Conservation (phyloP, 805 yeast genomes). For the Ogataea thermomethanolica region DNA sequence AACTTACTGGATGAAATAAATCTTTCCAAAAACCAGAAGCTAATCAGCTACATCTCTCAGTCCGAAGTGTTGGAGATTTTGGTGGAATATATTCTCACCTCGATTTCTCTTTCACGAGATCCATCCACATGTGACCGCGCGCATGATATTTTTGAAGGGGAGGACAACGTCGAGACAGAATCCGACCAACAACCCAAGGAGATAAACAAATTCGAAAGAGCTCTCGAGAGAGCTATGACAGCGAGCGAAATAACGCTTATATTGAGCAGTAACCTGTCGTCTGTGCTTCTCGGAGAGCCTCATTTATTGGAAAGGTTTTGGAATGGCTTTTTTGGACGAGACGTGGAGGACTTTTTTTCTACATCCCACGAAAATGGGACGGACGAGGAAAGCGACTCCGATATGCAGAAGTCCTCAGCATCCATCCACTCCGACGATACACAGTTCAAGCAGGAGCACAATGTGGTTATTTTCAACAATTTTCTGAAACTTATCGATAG, state of each 20-base stretch:
- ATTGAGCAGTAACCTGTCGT: slow-evolving; percentile 22
- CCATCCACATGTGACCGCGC: slow-evolving; percentile 2
- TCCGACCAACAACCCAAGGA: slow-evolving; percentile 9
- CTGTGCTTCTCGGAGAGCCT: slow-evolving; percentile 21
- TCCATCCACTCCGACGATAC: background rate
- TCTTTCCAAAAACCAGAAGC: slow-evolving; percentile 32
- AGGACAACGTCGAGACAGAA: slow-evolving; percentile 17
- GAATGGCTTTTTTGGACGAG: slow-evolving; percentile 32
- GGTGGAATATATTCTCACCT: slow-evolving; percentile 29
- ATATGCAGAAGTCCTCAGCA: background rate
- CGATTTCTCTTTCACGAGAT: slow-evolving; percentile 22
- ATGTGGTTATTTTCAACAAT: slow-evolving; percentile 29
- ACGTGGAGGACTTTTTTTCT: slow-evolving; percentile 19
- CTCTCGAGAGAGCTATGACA: slow-evolving; percentile 27
- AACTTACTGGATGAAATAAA: slow-evolving; percentile 35
- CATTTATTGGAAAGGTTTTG: slow-evolving; percentile 27
- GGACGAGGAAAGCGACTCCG: slow-evolving; percentile 16
- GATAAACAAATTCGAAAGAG: slow-evolving; percentile 21
- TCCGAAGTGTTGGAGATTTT: slow-evolving; percentile 30
- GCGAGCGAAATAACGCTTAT: slow-evolving; percentile 30
- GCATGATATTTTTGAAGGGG: slow-evolving; percentile 23
- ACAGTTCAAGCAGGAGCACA: slow-evolving; percentile 25
- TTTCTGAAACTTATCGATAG: slow-evolving; percentile 87
- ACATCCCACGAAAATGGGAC: slow-evolving; percentile 8
- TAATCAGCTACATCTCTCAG: slow-evolving; percentile 32